Evolutionary conservation across 768 basidiomycete species (phyloP).

Genomic region (Termitomyces sp.): DNA sequence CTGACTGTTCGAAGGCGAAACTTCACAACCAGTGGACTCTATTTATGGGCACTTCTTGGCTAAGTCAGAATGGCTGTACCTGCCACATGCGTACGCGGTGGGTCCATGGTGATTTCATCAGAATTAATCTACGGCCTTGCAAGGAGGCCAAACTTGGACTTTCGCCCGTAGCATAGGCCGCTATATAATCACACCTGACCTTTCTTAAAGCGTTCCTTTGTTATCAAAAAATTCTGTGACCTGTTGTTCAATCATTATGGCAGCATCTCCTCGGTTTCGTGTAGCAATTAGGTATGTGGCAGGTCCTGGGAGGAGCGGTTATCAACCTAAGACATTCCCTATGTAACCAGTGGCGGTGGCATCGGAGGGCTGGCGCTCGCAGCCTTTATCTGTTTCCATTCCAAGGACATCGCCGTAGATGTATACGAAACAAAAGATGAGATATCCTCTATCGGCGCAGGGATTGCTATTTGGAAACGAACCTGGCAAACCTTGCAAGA

Average conservation of each 20-base stretch:
- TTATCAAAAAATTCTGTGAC: neutral
- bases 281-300: slow-evolving; percentile 9
- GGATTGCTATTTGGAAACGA: slow-evolving; percentile 35
- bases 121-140: neutral
- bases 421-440: slow-evolving; percentile 37
- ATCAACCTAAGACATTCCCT: neutral
- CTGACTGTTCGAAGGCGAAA: no score
- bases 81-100: neutral
- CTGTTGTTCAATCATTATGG: neutral
- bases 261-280: slow-evolving; percentile 3
- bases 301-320: neutral
- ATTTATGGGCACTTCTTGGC: no score
- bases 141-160: no score
- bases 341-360: slow-evolving; percentile 20
- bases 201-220: no score
- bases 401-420: slow-evolving; percentile 23
- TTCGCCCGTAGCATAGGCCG: neutral
- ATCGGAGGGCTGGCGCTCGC: slow-evolving; percentile 35
- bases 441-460: slow-evolving; percentile 33
- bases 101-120: neutral
- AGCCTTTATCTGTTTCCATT: slow-evolving; percentile 26
- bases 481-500: slow-evolving; percentile 33
- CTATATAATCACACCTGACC: neutral
- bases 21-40: no score
- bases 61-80: neutral